Base-by-base conservation (phyloP, 2,329 filamentous ascomycete genomes). In the Fonsecaea erecta region DNA sequence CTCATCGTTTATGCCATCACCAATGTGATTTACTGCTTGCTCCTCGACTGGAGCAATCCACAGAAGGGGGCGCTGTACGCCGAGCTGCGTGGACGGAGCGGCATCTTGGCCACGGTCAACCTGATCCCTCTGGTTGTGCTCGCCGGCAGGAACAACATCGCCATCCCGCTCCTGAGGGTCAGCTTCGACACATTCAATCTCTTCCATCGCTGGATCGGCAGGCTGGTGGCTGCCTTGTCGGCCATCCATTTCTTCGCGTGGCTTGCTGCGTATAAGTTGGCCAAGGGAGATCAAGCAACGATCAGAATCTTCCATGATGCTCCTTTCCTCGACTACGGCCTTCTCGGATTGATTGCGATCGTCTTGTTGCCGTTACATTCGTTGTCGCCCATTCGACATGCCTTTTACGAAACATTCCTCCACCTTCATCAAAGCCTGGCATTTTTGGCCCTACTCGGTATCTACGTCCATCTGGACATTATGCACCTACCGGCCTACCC, bases 161-260 rank as follows among this genome's bases (percentile, higher is more conserved):
- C 97, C 55, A 97, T 98, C 74, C 77, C 83, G 2, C 77, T 96
- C 35, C 84, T 98, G 63, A 87, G 90, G 72, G 90, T 98, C 76
- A 94, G 91, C 77, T 99, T 97, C 79, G 95, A 98, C 77, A 96
- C 93, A 0, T 98, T 96, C 84, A 98, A 98, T 76, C 87, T 95
- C 8, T 81, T 95, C 57, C 92, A 96, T 77, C 86, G 92, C 69
- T 96, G 91, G 91, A 85, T 92, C 67, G 92, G 91, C 30, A 86
- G 92, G 28, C 86, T 93, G 51, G 86, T 91, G 28, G 85, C 91
- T n/a, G 60, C 90, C 2, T 90, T 95, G 76, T 79, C 85, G 16
- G 72, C 92, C 56, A 81, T 90, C 8, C 92, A 96, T 77, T 90
- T 89, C 8, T 71, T 84, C 26, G 87, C 88, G 37, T 99, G 94